phyloP scores from a whole-genome alignment of 73 alveolate genomes.

The Uronychia setigera region DNA sequence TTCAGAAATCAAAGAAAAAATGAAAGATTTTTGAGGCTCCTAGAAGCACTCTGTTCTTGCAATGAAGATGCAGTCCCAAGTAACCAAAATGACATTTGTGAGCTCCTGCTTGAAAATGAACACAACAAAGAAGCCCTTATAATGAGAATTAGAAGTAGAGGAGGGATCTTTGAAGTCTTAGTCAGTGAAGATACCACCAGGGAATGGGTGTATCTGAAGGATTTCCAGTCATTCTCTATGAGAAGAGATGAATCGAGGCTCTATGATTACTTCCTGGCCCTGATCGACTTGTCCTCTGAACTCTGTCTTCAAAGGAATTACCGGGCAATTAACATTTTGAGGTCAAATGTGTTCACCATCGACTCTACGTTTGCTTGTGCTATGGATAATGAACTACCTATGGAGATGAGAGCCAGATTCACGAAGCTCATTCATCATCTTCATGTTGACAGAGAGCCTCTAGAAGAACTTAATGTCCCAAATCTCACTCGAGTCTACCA shows the following conservation, averaged over 20 bases:
- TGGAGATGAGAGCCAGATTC: slow-evolving; percentile 31
- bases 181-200: slow-evolving; percentile 27
- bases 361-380: not conserved
- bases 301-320: slow-evolving; percentile 51
- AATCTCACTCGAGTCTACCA: slow-evolving; percentile 4
- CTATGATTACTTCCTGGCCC: slow-evolving; percentile 40
- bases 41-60: slow-evolving; percentile 52
- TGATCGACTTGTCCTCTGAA: slow-evolving; percentile 35
- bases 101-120: slow-evolving; percentile 44
- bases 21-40: slow-evolving; percentile 45
- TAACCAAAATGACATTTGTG: slow-evolving; percentile 55
- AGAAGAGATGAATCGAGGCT: slow-evolving; percentile 38
- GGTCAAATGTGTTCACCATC: not conserved
- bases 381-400: slow-evolving; percentile 6
- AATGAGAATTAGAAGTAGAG: slow-evolving; percentile 14
- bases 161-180: slow-evolving; percentile 12
- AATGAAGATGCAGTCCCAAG: slow-evolving; percentile 57
- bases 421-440: slow-evolving; percentile 15
- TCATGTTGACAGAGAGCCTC: slow-evolving; percentile 35
- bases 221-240: slow-evolving; percentile 4
- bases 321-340: slow-evolving; percentile 16
- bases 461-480: slow-evolving; percentile 28
- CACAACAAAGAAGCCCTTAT: slow-evolving; percentile 30
- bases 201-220: slow-evolving; percentile 24
- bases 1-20: slow-evolving; percentile 28